Conservation (phyloP, 2,329 filamentous ascomycete species). For the Fonsecaea erecta region DNA sequence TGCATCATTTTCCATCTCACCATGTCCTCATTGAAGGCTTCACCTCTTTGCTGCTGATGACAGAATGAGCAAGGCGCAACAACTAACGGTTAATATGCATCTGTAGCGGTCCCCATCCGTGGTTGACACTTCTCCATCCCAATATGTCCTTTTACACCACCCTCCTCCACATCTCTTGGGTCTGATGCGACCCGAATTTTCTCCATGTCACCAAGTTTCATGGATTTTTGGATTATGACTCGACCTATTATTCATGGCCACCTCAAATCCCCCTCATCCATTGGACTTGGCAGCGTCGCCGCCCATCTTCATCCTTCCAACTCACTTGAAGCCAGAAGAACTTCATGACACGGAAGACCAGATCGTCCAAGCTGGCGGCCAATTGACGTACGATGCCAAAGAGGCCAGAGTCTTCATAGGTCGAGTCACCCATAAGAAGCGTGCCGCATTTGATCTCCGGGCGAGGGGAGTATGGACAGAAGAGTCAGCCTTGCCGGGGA, state of each 20-base stretch:
- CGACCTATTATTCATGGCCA: conserved; percentile 1
- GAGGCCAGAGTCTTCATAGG: conserved; percentile 78
- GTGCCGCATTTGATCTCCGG: conserved; percentile 78
- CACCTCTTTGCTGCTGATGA: background rate
- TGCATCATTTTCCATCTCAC: background rate
- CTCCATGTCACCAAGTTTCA: background rate
- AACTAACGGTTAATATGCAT: background rate
- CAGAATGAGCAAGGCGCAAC: background rate
- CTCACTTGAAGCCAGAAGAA: conserved; percentile 68
- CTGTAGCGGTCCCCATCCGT: background rate
- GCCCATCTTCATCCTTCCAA: conserved; percentile 72
- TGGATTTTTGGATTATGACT: background rate
- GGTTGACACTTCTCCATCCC: background rate
- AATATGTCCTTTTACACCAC: background rate
- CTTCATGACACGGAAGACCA: conserved; percentile 67
- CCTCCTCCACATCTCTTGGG: no score
- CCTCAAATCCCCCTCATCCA: background rate
- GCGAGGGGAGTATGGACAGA: conserved; percentile 63
- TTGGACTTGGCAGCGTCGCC: conserved; percentile 51
- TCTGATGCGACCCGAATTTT: background rate
- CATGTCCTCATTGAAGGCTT: background rate
- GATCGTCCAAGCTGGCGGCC: conserved; percentile 60
- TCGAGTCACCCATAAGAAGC: conserved; percentile 69
- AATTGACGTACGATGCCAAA: conserved; percentile 70
- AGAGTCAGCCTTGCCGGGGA: conserved; percentile 37